Base-by-base conservation (phyloP, 2,329 filamentous ascomycete genomes). In the Pestalotiopsis sp. region DNA sequence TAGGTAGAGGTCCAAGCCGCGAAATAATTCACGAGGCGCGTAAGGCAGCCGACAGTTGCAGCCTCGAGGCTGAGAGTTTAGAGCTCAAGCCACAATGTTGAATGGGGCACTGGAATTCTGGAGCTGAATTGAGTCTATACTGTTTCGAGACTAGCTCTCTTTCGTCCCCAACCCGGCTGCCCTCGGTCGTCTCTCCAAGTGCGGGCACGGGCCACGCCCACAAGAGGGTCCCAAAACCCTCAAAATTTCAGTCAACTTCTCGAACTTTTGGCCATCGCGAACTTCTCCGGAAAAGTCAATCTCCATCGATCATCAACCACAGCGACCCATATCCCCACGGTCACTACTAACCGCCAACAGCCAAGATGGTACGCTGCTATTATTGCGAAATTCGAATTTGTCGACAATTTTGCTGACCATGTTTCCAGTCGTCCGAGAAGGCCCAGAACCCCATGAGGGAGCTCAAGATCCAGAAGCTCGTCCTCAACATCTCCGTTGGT, bases 401-500 rank as follows among this genome's bases (percentile, higher is more conserved):
- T 74, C 76, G 76, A 83, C 83, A 14, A 31, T 81, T 78, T 79
- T 72, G 58, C 75, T 79, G 73, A 81, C 72, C 60, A 67, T 59
- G 60, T 69, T 82, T 84, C 79, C 79, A 89, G 85, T 88, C 92
- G 85, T 59, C 57, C 57, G 93, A 95, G 84, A 98, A 98, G 91
- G 84, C 89, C 84, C 88, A 89, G 85, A 99, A 99, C 91, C 95
- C 96, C 88, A 99, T 99, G 96, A 93, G 95, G 89, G 95, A 99
- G 89, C 93, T 98, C 84, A 94, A 94, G 70, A 82, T 90, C 75
- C 87, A 95, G 83, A 87, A 90, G 73, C 87, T 97, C 69, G 88
- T 94, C 67, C 87, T 94, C 73, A 89, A 94, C 82, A 93, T 92
- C 59, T 98, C 93, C 79, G 96, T 99, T 81, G 96, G 96, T 88